Evolutionary conservation across 2,329 filamentous ascomycete genomes (phyloP).

Genomic region (Aspergillus pseudotamarii): DNA sequence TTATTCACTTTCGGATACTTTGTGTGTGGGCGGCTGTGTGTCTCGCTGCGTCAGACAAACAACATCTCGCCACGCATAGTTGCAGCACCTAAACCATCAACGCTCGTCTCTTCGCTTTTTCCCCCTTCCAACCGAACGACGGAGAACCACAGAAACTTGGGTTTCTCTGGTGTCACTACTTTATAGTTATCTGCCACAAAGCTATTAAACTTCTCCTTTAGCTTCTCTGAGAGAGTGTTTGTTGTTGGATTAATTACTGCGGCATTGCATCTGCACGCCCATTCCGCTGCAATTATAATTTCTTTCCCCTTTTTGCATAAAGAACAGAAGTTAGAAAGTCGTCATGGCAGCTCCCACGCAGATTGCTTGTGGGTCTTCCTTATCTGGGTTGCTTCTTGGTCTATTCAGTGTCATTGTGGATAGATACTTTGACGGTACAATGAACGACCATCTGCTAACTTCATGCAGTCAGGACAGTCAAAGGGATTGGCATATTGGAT

Average conservation of each 20-base stretch:
- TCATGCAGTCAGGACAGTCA: slow-evolving; percentile 80
- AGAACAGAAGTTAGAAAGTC: slow-evolving; percentile 19
- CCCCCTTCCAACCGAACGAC: background rate
- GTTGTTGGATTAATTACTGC: slow-evolving; percentile 6
- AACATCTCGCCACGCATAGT: slow-evolving; percentile 21
- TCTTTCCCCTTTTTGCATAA: slow-evolving; percentile 6
- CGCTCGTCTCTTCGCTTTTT: slow-evolving; percentile 4
- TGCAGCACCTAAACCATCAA: slow-evolving; percentile 5
- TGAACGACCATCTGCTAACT: slow-evolving; percentile 20
- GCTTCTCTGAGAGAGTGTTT: slow-evolving; percentile 11
- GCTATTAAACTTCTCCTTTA: slow-evolving; percentile 9
- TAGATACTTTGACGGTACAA: background rate
- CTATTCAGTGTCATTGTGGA: background rate
- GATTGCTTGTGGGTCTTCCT: slow-evolving; percentile 71
- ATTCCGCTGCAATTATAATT: slow-evolving; percentile 10
- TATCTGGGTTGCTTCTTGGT: background rate
- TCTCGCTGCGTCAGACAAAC: slow-evolving; percentile 23
- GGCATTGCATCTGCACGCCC: slow-evolving; percentile 9
- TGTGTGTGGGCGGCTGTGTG: slow-evolving; percentile 22
- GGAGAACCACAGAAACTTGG: background rate
- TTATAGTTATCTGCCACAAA: slow-evolving; percentile 9
- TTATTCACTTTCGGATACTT: slow-evolving; percentile 22
- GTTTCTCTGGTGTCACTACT: background rate
- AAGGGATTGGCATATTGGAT: slow-evolving; percentile 92
- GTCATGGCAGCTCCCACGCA: slow-evolving; percentile 86